Conservation (phyloP, 2,329 filamentous ascomycete genomes). For the Fonsecaea monophora region DNA sequence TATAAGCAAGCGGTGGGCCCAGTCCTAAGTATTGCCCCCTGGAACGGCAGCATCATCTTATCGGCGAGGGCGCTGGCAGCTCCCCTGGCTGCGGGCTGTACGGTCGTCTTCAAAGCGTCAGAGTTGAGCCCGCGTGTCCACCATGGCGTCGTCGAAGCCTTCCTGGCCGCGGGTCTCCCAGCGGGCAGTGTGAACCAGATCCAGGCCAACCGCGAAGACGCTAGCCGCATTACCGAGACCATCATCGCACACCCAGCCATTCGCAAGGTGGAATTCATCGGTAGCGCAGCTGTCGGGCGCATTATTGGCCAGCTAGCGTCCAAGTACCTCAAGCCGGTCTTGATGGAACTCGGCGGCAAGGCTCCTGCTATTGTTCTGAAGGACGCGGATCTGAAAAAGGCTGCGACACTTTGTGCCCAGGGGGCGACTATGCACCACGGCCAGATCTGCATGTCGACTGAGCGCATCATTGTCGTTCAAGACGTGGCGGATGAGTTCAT, state of each 20-base stretch:
- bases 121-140: constrained; percentile 69
- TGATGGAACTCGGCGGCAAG: constrained; percentile 90
- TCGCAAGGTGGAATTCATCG: constrained; percentile 80
- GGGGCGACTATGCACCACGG: constrained; percentile 55
- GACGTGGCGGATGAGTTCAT: constrained; percentile 62
- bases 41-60: constrained; percentile 29
- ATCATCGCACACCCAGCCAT: constrained; percentile 71
- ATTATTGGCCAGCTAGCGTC: constrained; percentile 75
- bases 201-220: constrained; percentile 64
- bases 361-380: constrained; percentile 79
- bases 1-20: constrained; percentile 44
- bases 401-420: constrained; percentile 55
- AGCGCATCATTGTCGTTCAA: constrained; percentile 71
- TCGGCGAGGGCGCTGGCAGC: constrained; percentile 12
- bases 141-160: constrained; percentile 66
- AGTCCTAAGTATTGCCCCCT: constrained; percentile 23
- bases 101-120: constrained; percentile 73
- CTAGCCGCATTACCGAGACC: constrained; percentile 68
- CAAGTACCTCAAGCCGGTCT: constrained; percentile 82
- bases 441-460: constrained; percentile 86
- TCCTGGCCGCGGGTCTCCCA: constrained; percentile 77
- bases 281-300: constrained; percentile 73
- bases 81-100: constrained; percentile 65
- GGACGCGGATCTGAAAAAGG: constrained; percentile 76
- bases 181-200: constrained; percentile 75